Base-by-base conservation (phyloP, 129 eudicot genomes). In the Apium graveolens region DNA sequence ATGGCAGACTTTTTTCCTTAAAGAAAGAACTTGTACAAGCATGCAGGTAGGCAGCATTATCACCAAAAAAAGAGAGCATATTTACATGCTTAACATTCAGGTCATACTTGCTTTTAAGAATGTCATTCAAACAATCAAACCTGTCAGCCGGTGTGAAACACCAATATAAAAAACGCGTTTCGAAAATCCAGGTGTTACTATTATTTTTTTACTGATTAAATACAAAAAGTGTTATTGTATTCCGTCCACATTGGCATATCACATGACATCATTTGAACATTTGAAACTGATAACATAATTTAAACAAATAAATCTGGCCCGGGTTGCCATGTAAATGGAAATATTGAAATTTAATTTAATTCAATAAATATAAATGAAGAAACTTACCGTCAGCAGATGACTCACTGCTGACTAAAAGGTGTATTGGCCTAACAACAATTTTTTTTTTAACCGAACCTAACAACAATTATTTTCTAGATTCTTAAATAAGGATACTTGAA, bases 121-220 rank as follows among this genome's bases (percentile, higher is more conserved):
- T 66, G 72, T 14, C 37, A 66, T 27, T 66, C 72, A 66, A 31
- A 66, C 41, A 60, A 60, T 26, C 68, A 60, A 57, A 60, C 72
- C 21, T 66, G 72, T 32, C 70, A 27, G 26, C 2, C 27, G 35
- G 70, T 62, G 7, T n/a, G n/a, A 57, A 2, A 12, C 38, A 51
- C 51, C 20, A 63, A 27, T 63, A 63, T 11, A 3, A 62, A 55
- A 55, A 55, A 55, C 65, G 2, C 29, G 27, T 55, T 55, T 49
- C 3, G 0, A 21, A 55, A 8, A 24, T 7, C 53, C 65, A 8
- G 7, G n/a, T 20, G 6, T 20, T 38, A 38, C 6, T 18, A 0
- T 49, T 49, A 4, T 18, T 4, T 18, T 18, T 42, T 7, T 42
- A 42, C 11, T 42, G 0, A 42, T 42, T 10, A 7, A 9, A 10